These are phyloP conservation scores for Kuraishia floccosa DNA, from an alignment of 805 yeast genomes.

Conservation along the genomic window DNA sequence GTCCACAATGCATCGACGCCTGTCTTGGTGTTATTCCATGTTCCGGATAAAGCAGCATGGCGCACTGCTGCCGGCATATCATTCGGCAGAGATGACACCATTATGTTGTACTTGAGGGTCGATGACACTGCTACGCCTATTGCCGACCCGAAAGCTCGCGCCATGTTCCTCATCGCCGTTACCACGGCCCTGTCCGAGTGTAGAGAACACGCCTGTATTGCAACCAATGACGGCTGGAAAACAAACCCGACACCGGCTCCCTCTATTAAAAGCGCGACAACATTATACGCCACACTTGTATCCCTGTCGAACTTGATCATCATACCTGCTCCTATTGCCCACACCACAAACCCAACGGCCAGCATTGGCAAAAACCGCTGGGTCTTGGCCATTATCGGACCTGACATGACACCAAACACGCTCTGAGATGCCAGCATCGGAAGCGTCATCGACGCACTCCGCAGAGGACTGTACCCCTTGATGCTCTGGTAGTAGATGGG, in stretches of 20 bases:
- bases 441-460: slow-evolving; percentile 27
- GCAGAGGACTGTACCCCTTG: slow-evolving; percentile 24
- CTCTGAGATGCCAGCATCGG: slow-evolving; percentile 35
- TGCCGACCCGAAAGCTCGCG: slow-evolving; percentile 53
- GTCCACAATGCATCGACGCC: too few species aligned
- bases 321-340: slow-evolving; percentile 29
- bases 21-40: too few species aligned
- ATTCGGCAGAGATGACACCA: too few species aligned
- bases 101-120: too few species aligned
- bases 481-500: slow-evolving; percentile 39
- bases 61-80: too few species aligned
- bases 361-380: slow-evolving; percentile 32
- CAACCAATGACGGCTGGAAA: slow-evolving; percentile 46
- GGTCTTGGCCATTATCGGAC: slow-evolving; percentile 28
- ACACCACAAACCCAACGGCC: slow-evolving; percentile 25
- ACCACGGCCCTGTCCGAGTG: slow-evolving; percentile 47
- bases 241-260: slow-evolving; percentile 37
- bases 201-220: slow-evolving; percentile 39
- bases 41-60: too few species aligned
- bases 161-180: slow-evolving; percentile 42
- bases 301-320: slow-evolving; percentile 20
- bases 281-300: slow-evolving; percentile 21
- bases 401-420: slow-evolving; percentile 27
- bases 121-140: slow-evolving; percentile 45
- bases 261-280: slow-evolving; percentile 20